Conservation (phyloP, 1,139 yeast genomes). For the Suhomyces kunorum region DNA sequence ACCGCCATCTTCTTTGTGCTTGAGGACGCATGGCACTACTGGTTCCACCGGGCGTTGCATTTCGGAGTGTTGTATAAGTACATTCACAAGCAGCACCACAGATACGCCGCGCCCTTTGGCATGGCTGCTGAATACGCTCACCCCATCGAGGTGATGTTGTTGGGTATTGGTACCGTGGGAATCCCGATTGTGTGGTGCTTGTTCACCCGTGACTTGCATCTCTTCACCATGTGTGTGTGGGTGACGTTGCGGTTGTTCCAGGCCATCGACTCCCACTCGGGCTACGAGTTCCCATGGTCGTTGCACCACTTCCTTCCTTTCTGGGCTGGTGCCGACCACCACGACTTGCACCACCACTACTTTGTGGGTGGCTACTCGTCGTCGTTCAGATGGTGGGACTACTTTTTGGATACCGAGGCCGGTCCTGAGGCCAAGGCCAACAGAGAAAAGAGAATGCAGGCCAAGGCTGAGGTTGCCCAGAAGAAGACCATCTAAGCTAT, state of each 20-base stretch:
- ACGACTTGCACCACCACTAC: slow-evolving; percentile 50
- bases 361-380: slow-evolving; percentile 49
- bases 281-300: slow-evolving; percentile 53
- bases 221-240: slow-evolving; percentile 48
- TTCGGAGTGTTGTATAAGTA: slow-evolving; percentile 49
- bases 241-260: slow-evolving; percentile 46
- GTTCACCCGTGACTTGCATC: slow-evolving; percentile 40
- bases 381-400: slow-evolving; percentile 52
- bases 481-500: slow-evolving; percentile 17
- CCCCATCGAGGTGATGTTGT: slow-evolving; percentile 47
- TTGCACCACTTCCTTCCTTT: slow-evolving; percentile 47
- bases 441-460: slow-evolving; percentile 39
- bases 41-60: slow-evolving; percentile 49
- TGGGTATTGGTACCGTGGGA: slow-evolving; percentile 51
- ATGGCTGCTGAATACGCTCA: slow-evolving; percentile 53
- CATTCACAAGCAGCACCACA: slow-evolving; percentile 51
- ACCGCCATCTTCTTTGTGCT: slow-evolving; percentile 42
- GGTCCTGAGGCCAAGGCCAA: slow-evolving; percentile 45
- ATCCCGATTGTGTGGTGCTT: slow-evolving; percentile 46
- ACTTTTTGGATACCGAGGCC: slow-evolving; percentile 43
- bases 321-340: slow-evolving; percentile 56
- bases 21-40: slow-evolving; percentile 52
- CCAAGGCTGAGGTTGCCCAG: slow-evolving; percentile 31
- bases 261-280: slow-evolving; percentile 52
- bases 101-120: slow-evolving; percentile 53